Evolutionary conservation across 164 flowering plant genomes (phyloP).

Genomic region (Warburgia ugandensis): DNA sequence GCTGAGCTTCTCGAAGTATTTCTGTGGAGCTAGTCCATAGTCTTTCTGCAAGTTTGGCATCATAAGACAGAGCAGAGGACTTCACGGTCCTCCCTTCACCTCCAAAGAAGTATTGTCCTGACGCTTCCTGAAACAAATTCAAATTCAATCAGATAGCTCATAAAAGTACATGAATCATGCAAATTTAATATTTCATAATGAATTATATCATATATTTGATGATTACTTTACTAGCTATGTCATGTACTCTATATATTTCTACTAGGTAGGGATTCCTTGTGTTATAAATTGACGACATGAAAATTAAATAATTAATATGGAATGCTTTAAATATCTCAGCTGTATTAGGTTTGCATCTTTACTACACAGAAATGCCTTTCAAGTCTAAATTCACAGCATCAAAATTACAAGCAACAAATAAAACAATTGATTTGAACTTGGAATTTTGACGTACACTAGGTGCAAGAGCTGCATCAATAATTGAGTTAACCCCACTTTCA

Average conservation of each 20-base stretch:
- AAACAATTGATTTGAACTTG: background rate
- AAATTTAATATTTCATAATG: background rate
- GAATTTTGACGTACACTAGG: conserved; percentile 52
- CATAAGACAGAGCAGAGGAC: conserved; percentile 56
- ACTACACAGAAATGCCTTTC: too few relatives aligned
- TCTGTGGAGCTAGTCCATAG: conserved; percentile 58
- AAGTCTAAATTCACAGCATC: background rate
- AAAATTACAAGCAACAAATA: background rate
- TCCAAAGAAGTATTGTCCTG: conserved; percentile 80
- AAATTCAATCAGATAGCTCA: background rate
- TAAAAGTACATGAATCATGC: background rate
- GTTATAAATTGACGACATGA: background rate
- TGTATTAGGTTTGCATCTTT: background rate
- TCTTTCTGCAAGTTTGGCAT: conserved; percentile 40
- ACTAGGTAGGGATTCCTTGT: background rate
- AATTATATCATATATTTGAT: background rate
- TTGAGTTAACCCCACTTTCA: conserved; percentile 46
- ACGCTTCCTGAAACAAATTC: conserved; percentile 42
- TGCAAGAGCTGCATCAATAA: conserved; percentile 85
- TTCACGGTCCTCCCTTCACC: conserved; percentile 62
- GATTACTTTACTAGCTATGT: background rate
- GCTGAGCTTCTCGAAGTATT: conserved; percentile 30
- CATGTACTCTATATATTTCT: background rate
- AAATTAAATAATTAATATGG: background rate
- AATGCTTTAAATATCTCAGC: background rate